Evolutionary conservation across 352 stramenopile species (phyloP), one percentile per base, ranked within the genome.

Genomic region (Phytophthora podocarpi): DNA sequence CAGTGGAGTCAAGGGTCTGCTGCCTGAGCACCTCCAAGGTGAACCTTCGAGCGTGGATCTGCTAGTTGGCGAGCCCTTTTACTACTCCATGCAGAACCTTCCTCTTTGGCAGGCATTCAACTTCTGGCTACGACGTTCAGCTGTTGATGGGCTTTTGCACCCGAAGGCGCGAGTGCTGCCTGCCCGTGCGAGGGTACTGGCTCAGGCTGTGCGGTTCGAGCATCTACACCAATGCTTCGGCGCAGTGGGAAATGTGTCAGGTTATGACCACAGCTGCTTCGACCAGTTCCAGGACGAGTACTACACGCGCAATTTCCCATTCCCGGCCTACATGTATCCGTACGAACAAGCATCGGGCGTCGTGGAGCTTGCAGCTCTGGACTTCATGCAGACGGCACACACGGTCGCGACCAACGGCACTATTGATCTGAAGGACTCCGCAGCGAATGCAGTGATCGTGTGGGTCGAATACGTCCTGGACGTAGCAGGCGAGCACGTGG

Each of bases 21-120:
- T 85, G 1, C 61, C 53, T 1, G 85, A 85, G 23, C 81, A 94
- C 41, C 49, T 94, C 9, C 71, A 86, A 45, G 67, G 66, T 31
- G 71, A 85, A 52, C 61, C 67, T 45, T 57, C 72, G 2, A 65
- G 61, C 4, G 76, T 80, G 5, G 77, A 91, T 50, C 46, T 94
- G 41, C 68, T 94, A 1, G 70, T 91, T 10, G 81, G 75, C 3
- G 85, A 94, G 48, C 79, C 81, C 1, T 94, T 94, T 51, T 94
- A 91, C 77, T 94, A 94, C 63, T 82, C 82, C 43, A 94, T 94
- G 85, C 85, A 94, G 68, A 94, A 92, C 55, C 67, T 94, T 9
- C 80, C 82, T 27, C 66, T 92, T 0, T 94, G 85, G 85, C 79
- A 91, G 41, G 80, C 82, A 21, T 80, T 91, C 60, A 94, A 94